Evolutionary conservation across 2,329 filamentous ascomycete genomes (phyloP).

Genomic region (Tolypocladium pustulatum): DNA sequence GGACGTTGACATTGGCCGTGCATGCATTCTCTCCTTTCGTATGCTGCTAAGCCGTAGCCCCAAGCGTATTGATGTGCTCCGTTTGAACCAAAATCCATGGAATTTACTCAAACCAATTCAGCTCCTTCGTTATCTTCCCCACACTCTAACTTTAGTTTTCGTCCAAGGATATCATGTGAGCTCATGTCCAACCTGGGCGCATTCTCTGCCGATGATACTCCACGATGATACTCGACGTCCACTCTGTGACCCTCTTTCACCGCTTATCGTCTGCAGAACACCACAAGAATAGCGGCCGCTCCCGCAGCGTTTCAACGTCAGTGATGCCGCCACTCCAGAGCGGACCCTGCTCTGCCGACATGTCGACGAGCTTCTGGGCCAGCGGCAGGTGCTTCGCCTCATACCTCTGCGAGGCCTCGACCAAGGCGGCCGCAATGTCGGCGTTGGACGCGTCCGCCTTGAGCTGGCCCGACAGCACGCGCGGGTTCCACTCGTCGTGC

Average conservation of each 20-base stretch:
- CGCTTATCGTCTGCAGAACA: background rate
- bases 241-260: background rate
- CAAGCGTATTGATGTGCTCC: too few relatives aligned
- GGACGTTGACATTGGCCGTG: too few relatives aligned
- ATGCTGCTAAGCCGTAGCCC: too few relatives aligned
- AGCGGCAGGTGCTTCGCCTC: background rate
- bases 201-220: too few relatives aligned
- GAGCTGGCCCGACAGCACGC: background rate
- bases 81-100: too few relatives aligned
- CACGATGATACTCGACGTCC: too few relatives aligned
- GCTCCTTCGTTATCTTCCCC: too few relatives aligned
- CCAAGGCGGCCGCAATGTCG: background rate
- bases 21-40: too few relatives aligned
- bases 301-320: background rate
- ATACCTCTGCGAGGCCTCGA: background rate
- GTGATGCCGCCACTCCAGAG: background rate
- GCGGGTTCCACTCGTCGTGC: background rate
- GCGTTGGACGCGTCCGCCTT: background rate
- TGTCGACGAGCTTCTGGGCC: background rate
- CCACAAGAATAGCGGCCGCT: background rate
- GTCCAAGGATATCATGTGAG: too few relatives aligned
- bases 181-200: too few relatives aligned
- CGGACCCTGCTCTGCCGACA: background rate
- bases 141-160: too few relatives aligned
- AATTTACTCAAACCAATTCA: background rate